phyloP scores from a whole-genome alignment of 2,329 filamentous ascomycete species.

The Whalleya microplaca region DNA sequence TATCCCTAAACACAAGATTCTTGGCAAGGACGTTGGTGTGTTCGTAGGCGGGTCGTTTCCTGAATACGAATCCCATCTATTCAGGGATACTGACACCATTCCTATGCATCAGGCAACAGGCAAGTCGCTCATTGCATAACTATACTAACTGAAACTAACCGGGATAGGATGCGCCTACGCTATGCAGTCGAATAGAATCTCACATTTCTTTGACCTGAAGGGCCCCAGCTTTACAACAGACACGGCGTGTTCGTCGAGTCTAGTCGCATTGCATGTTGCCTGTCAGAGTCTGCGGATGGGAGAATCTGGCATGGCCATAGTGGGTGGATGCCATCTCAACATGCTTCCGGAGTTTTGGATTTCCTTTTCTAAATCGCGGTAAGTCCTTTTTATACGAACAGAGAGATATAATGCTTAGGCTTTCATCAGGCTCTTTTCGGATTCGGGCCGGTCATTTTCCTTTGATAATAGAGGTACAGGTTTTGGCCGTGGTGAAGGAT shows the following conservation, averaged over 20 bases:
- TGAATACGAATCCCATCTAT: constrained; percentile 52
- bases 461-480: constrained; percentile 58
- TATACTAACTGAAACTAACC: constrained; percentile 18
- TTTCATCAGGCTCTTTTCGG: constrained; percentile 49
- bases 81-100: constrained; percentile 49
- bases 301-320: constrained; percentile 51
- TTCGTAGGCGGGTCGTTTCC: constrained; percentile 53
- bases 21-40: constrained; percentile 53
- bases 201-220: constrained; percentile 58
- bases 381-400: constrained; percentile 34
- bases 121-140: constrained; percentile 26
- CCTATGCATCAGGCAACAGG: constrained; percentile 58
- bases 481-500: constrained; percentile 65
- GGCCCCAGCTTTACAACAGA: constrained; percentile 57
- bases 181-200: constrained; percentile 58
- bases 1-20: constrained; percentile 49
- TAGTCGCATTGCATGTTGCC: constrained; percentile 54
- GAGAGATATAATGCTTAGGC: constrained; percentile 16
- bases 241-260: constrained; percentile 56
- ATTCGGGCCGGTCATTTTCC: constrained; percentile 55
- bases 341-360: constrained; percentile 52
- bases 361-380: constrained; percentile 49
- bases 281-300: constrained; percentile 52
- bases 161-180: constrained; percentile 50
- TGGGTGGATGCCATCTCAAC: constrained; percentile 52